Evolutionary conservation across 2,329 filamentous ascomycete genomes (phyloP), one percentile per base, ranked within the genome.

Genomic region (Colletotrichum tamarilloi): DNA sequence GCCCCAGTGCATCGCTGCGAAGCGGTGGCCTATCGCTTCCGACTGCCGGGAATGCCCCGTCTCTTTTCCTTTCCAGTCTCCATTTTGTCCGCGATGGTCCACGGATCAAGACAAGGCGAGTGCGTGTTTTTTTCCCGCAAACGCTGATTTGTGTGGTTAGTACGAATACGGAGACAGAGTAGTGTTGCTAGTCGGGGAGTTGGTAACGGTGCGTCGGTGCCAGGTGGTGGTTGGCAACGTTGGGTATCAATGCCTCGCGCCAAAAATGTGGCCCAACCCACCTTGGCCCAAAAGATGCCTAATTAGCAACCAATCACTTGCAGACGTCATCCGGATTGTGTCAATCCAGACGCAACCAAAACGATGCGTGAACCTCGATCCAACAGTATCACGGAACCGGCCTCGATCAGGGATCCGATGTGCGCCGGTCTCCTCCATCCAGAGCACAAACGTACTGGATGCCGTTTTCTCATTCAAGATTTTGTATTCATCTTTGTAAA

Each of bases 241-340:
- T 82, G 82, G 82, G 82, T 81, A 84, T 77, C 82, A 81, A 83
- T 79, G 81, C 81, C 77, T 78, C 76, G 75, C 78, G 76, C 81
- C 79, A 73, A 73, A 72, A 80, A 79, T 84, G 78, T 75, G 77
- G 81, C 81, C 81, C 77, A 81, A 82, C 79, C 75, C 77, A 77
- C 77, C 42, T 63, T 56, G 55, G 60, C 63, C 74, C 49, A 74
- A 62, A 62, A 62, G 30, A 58, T 65, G 73, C 64, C 72, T 72
- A 69, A 75, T 58, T 22, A 35, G 46, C 56, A 57, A 53, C 74
- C 67, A 65, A 74, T 75, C 72, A 69, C 57, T 42, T 62, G 52
- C 68, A 68, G 59, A 71, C 62, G 52, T 32, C 58, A 67, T 67
- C 68, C 26, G 60, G 32, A 42, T 58, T 67, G 52, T 63, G 57